Evolutionary conservation across 192 early-diverging fungal species (phyloP), one percentile per base, ranked within the genome.

Genomic region (Backusella liffmaniae): DNA sequence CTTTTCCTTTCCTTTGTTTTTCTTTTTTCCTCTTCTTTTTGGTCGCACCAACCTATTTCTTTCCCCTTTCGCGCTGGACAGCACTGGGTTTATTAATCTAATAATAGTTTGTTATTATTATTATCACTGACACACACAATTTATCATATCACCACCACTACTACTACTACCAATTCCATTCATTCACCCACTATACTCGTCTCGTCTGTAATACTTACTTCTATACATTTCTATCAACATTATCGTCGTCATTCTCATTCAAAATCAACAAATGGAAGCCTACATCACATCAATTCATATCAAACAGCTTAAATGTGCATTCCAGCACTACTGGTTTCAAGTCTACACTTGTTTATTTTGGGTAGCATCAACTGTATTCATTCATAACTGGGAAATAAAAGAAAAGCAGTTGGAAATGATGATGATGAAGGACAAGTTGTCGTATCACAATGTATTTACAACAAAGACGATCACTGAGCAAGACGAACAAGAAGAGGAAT

Each of bases 281-380:
- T 62, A 62, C 23, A 62, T 62, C 10, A 29, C 56, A 62, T 62
- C 56, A 29, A 62, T 62, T 29, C 56, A 62, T 29, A 62, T 62
- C 10, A 62, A 62, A 3, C 56, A 62, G 29, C 21, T 76, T 37
- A 76, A 69, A 67, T 21, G 39, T 21, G 37, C 7, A 29, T 0
- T 76, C 12, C 46, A 68, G n/a, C 65, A 76, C 18, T 67, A 30
- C 9, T 76, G 74, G 74, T 36, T 44, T 37, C 66, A 67, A 21
- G 32, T 76, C 6, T 76, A 76, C 29, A 51, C 32, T 9, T 67
- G 66, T 3, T 35, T 76, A n/a, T 76, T 76, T 34, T 76, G 74
- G 74, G 10, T 74, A 23, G 30, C 56, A 53, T 53, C 71, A 13
- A 30, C 56, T 62, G 7, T 62, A 8, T 21, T 62, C 12, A 29